phyloP scores from a whole-genome alignment of 1,284 basidiomycete genomes.

The Sphagnurus paluster region DNA sequence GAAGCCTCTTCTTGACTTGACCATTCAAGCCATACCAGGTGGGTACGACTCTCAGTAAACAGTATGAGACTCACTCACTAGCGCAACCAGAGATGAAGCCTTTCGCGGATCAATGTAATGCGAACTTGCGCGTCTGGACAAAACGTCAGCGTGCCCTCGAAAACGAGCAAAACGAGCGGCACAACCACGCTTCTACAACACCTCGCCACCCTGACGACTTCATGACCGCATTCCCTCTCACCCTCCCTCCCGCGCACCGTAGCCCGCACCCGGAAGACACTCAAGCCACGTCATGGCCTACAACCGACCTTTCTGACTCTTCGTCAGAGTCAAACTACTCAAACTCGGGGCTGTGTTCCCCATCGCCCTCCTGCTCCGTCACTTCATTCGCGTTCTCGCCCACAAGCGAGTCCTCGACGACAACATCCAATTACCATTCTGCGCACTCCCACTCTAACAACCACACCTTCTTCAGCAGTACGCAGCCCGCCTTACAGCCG shows the following conservation, averaged over 20 bases:
- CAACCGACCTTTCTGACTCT: slow-evolving; percentile 20
- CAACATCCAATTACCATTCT: too few relatives aligned
- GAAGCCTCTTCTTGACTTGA: slow-evolving; percentile 79
- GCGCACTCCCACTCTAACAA: slow-evolving; percentile 8
- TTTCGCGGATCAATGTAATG: slow-evolving; percentile 63
- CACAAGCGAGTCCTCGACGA: slow-evolving; percentile 27
- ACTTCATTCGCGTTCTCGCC: slow-evolving; percentile 32
- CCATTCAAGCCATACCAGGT: slow-evolving; percentile 75
- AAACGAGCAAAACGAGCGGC: slow-evolving; percentile 11
- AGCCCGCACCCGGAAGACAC: slow-evolving; percentile 27
- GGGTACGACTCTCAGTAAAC: slow-evolving; percentile 23
- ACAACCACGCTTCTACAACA: slow-evolving; percentile 26
- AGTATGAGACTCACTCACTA: neutral
- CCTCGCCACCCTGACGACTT: slow-evolving; percentile 50
- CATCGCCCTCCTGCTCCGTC: slow-evolving; percentile 24
- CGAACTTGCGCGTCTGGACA: slow-evolving; percentile 70
- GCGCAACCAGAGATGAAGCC: slow-evolving; percentile 54
- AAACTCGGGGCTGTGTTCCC: slow-evolving; percentile 23
- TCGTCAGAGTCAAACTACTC: slow-evolving; percentile 24
- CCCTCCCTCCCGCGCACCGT: slow-evolving; percentile 45
- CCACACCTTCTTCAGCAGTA: too few relatives aligned
- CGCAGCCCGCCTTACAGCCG: too few relatives aligned
- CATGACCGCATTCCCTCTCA: slow-evolving; percentile 60
- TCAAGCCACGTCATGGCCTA: slow-evolving; percentile 23
- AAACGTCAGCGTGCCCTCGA: slow-evolving; percentile 46